Base-by-base conservation (phyloP, 345 rosid species). In the Gossypioides kirkii region DNA sequence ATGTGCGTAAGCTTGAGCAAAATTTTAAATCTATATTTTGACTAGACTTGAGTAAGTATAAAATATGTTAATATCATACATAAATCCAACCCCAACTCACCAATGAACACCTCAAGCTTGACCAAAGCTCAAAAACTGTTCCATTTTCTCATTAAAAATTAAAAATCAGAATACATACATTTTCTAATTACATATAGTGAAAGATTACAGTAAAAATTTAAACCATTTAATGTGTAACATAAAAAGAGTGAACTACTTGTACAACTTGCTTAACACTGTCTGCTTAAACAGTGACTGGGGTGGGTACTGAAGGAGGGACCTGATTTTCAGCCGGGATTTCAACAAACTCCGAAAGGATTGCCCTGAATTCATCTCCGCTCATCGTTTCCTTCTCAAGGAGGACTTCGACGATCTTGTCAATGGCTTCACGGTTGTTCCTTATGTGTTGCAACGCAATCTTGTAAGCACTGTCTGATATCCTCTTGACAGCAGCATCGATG, bases 311-410 rank as follows among this genome's bases (percentile, higher is more conserved):
- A 22, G 94, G 78, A 76, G 87, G 6, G 36, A 91, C 96, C 45
- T 84, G 78, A 75, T 95, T 95, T 70, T 92, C 98, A 0, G 55
- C 84, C 3, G 99, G 99, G 68, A 95, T 92, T 79, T 95, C 99
- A 0, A 83, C 88, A 77, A 95, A 95, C 76, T 92, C 96, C 0
- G 99, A 88, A 26, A 95, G 94, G 73, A 95, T 92, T 46, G 99
- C 97, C 45, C 98, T 73, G 88, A 95, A 95, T 77, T 95, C 98
- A 7, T 95, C 97, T 0, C 98, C 98, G 0, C 82, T 71, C 80
- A 92, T 91, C 3, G 98, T 92, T 79, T 95, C 99, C 75, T 91
- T 92, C 90, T 95, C 97, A 0, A 92, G 86, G 18, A 95, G 90
- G 74, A 95, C 97, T 80, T 95, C 99, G 16, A 92, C 98, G 2